Base-by-base conservation (phyloP, 164 flowering plant genomes). In the Echeveria elegans region DNA sequence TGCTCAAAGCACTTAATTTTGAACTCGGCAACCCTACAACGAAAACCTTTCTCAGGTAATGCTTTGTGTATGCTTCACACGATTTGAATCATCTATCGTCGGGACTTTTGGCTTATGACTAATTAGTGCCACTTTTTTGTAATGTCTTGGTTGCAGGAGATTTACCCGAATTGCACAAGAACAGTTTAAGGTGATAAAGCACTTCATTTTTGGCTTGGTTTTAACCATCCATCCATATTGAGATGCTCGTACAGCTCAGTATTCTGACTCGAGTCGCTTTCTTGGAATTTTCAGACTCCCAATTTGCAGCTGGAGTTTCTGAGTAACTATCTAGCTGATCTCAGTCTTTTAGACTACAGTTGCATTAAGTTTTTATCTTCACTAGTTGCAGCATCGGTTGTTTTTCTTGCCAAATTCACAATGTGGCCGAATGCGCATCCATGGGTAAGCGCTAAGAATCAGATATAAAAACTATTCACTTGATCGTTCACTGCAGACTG, bases 351-450 rank as follows among this genome's bases (percentile, higher is more conserved):
- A 66, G 96, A 90, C 36, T 88, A 87, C 71, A 69, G 68, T 0
- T 86, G 88, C 73, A 71, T 88, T 5, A 75, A 81, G 56, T 93
- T 88, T 69, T 60, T 89, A 50, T 96, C 98, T 16, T 93, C 97
- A 18, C 18, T 77, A 71, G 77, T 93, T 41, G 96, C 98, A 70
- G 87, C 97, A 36, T 84, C 98, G 34, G 94, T 80, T 30, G 56
- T 76, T 0, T 82, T 76, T 65, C 78, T 82, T 10, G 68, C 82
- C 9, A 74, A 74, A 47, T 77, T 74, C 37, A 79, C 77, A 18
- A 21, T 74, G n/a, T 59, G 65, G 5, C 78, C 81, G 45, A 67
- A 72, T 66, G 47, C 2, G 37, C 75, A 77, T 70, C 85, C 85
- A 38, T 82, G 85, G 85, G 85, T 81, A 68, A 72, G 70, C 14